phyloP scores from a whole-genome alignment of 1,139 yeast genomes.

The Yamadazyma mexicana region DNA sequence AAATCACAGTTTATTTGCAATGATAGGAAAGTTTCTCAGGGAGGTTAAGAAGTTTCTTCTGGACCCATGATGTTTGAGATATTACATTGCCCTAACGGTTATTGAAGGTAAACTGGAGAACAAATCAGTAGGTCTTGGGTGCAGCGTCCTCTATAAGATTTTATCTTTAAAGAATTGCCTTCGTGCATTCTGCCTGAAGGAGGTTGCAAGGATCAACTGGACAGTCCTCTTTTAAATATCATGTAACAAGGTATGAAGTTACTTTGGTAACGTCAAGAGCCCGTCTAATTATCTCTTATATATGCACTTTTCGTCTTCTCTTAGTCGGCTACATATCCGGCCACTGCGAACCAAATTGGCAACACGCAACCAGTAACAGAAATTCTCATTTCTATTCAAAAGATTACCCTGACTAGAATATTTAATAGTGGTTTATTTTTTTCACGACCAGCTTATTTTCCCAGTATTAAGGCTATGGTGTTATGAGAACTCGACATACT shows the following conservation, averaged over 20 bases:
- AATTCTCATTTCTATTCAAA: too few species aligned
- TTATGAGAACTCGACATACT: too few species aligned
- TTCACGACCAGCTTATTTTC: too few species aligned
- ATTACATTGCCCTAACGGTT: constrained; percentile 40
- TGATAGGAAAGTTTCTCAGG: constrained; percentile 19
- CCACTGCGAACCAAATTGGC: neutral
- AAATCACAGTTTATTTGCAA: constrained; percentile 14
- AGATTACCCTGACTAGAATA: too few species aligned
- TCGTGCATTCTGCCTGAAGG: constrained; percentile 82
- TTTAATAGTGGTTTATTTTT: too few species aligned
- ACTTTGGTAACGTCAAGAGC: too few species aligned
- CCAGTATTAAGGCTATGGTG: too few species aligned
- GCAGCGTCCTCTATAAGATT: constrained; percentile 63
- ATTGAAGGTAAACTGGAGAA: constrained; percentile 61
- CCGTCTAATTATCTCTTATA: too few species aligned
- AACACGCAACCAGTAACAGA: too few species aligned
- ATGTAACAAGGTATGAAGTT: too few species aligned
- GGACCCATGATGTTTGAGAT: constrained; percentile 76
- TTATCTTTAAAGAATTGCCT: constrained; percentile 69
- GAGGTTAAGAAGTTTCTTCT: constrained; percentile 44
- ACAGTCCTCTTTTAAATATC: constrained; percentile 40
- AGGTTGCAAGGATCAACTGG: constrained; percentile 74
- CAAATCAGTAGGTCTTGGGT: constrained; percentile 73
- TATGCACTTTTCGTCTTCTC: too few species aligned
- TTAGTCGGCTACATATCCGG: neutral